Conservation (phyloP, 2,329 filamentous ascomycete genomes). For the Nemania serpens region DNA sequence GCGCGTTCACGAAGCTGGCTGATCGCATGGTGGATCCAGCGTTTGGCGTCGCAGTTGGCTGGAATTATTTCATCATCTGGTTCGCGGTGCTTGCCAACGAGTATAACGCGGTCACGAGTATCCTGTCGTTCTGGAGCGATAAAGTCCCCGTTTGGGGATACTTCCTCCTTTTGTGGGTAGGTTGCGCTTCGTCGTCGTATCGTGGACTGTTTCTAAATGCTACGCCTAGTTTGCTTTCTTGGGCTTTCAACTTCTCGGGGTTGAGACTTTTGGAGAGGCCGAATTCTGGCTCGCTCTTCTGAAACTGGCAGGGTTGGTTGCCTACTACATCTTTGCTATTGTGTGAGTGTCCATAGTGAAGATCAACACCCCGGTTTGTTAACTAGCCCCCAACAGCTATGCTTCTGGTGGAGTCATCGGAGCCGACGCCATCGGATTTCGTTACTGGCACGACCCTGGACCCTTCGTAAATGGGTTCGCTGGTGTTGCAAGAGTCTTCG, state of each 20-base stretch:
- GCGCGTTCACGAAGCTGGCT: constrained; percentile 72
- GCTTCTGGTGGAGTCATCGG: constrained; percentile 69
- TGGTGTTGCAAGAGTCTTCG: constrained; percentile 67
- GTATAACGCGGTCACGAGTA: constrained; percentile 70
- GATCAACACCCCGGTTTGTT: not conserved
- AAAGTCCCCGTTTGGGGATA: constrained; percentile 67
- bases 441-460: constrained; percentile 73
- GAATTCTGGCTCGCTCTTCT: constrained; percentile 80
- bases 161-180: constrained; percentile 74
- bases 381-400: constrained; percentile 49
- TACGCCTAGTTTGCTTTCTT: constrained; percentile 58
- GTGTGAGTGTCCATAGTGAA: constrained; percentile 46
- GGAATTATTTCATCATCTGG: constrained; percentile 71
- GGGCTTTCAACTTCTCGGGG: constrained; percentile 70
- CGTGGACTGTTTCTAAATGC: not conserved
- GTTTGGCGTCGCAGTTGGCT: constrained; percentile 70
- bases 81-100: constrained; percentile 66
- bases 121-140: constrained; percentile 69
- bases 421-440: constrained; percentile 66
- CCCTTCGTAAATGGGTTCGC: constrained; percentile 72
- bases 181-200: constrained; percentile 22
- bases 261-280: constrained; percentile 76
- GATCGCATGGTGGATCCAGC: constrained; percentile 74
- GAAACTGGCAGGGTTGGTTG: constrained; percentile 71
- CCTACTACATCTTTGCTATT: constrained; percentile 76